Base-by-base conservation (phyloP, 2,329 filamentous ascomycete species). In the Alternaria gaisen region DNA sequence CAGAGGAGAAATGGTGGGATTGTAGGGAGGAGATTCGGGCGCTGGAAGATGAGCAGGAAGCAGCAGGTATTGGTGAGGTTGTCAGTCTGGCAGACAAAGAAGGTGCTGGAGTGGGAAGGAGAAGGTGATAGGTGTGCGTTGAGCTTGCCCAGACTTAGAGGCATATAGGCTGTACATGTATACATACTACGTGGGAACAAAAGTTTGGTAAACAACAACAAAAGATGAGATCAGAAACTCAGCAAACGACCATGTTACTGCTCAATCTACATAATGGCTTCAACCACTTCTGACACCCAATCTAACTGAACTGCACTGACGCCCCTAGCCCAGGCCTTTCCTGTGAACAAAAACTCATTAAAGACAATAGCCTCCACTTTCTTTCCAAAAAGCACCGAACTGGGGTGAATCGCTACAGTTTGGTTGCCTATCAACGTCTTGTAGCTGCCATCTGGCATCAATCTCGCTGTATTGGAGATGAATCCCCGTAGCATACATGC, bases 1-100 rank as follows among this genome's bases (percentile, higher is more conserved):
- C 94, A 41, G 95, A 99, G 80, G 91, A 94, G 81, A 97, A 97
- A 79, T 99, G 95, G 95, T 99, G 95, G 95, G 95, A 97, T 83
- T 93, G 91, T 76, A 87, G 95, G 71, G 95, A 99, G 82, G 94
- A 98, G 81, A 91, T 99, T 67, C 91, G 90, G 55, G 91, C 88
- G 7, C 80, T 98, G 73, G 95, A 99, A 80, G 94, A 97, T 80
- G 94, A 97, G 82, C 93, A 98, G 82, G 94, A 97, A 80, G 94
- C 91, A 50, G 92, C 93, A 34, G 94, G 95, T 10, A 97, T 98
- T 78, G 92, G 93, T 16, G 95, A 98, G 82, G 92, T 98, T 43
- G 92, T 98, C 56, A 95, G 90, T 74, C 83, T 98, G 73, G 89
- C 90, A 51, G 93, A 97, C 70, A 88, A 80, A 42, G 88, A 85